phyloP scores from a whole-genome alignment of 345 rosid species.

The Syzygium grande region DNA sequence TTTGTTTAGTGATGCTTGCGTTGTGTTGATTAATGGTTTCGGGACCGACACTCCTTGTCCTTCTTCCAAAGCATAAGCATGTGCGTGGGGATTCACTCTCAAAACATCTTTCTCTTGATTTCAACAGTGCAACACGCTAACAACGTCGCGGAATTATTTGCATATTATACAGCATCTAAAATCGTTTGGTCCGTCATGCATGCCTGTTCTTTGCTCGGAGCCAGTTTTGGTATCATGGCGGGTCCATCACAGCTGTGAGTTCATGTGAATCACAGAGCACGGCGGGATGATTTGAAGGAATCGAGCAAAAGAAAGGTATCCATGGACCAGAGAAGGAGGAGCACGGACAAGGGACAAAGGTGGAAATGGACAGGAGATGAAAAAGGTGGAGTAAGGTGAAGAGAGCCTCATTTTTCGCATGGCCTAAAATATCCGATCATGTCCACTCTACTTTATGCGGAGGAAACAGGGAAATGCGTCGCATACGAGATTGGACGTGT shows the following conservation, averaged over 20 bases:
- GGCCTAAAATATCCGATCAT: background rate
- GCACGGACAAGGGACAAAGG: background rate
- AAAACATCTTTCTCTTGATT: background rate
- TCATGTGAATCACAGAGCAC: background rate
- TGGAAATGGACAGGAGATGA: background rate
- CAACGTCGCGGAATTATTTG: background rate
- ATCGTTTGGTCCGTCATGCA: background rate
- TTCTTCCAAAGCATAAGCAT: background rate
- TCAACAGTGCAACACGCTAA: background rate
- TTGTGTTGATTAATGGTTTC: background rate
- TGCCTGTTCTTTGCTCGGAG: background rate
- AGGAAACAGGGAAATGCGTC: background rate
- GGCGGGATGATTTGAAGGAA: background rate
- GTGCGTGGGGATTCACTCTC: background rate
- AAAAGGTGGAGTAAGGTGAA: background rate
- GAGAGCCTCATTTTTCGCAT: background rate
- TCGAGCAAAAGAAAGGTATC: background rate
- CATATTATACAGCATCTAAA: background rate
- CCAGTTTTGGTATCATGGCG: background rate
- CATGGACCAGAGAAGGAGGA: background rate
- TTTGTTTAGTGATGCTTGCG: background rate
- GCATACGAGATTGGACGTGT: background rate
- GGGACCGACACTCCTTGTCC: background rate
- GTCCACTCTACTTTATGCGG: background rate
- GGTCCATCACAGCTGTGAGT: background rate